Evolutionary conservation across 2,329 filamentous ascomycete genomes (phyloP).

Genomic region (Lasiodiplodia gonubiensis): DNA sequence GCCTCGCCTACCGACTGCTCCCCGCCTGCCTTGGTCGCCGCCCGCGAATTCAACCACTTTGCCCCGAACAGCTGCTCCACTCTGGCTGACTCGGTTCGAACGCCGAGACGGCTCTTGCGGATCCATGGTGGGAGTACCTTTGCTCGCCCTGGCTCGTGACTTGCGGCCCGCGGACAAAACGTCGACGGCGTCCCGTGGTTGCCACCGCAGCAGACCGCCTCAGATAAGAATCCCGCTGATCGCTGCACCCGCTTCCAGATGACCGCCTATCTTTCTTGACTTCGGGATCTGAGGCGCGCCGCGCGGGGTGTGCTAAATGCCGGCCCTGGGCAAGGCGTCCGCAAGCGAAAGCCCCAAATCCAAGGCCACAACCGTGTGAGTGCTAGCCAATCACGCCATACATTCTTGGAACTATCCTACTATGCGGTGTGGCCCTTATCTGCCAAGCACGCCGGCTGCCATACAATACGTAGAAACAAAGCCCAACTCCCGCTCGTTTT

Average conservation of each 20-base stretch:
- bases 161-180: not conserved
- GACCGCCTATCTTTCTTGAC: conserved; percentile 16
- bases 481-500: conserved; percentile 9
- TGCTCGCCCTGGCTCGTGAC: not conserved
- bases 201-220: conserved; percentile 14
- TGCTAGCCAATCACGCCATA: conserved; percentile 19
- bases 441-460: conserved; percentile 8
- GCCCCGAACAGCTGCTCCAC: not conserved
- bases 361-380: conserved; percentile 9
- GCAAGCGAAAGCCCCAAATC: conserved; percentile 20
- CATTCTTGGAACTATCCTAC: conserved; percentile 17
- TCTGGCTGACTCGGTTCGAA: conserved; percentile 1
- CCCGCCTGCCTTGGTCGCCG: conserved; percentile 7
- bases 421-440: conserved; percentile 12
- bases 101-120: conserved; percentile 25
- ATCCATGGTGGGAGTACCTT: not conserved
- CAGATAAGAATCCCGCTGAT: conserved; percentile 18
- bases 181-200: conserved; percentile 3
- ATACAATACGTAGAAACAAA: not conserved
- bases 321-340: not conserved
- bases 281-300: conserved; percentile 11
- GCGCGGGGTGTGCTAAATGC: conserved; percentile 12
- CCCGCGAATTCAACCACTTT: not conserved
- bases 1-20: not conserved
- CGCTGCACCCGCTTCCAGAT: conserved; percentile 16